Percentiles rank a stretch among this genome's conserved stretches.
Evolutionary conservation across 163 green algal species (phyloP).

Genomic region (Scenedesmus sp.): DNA sequence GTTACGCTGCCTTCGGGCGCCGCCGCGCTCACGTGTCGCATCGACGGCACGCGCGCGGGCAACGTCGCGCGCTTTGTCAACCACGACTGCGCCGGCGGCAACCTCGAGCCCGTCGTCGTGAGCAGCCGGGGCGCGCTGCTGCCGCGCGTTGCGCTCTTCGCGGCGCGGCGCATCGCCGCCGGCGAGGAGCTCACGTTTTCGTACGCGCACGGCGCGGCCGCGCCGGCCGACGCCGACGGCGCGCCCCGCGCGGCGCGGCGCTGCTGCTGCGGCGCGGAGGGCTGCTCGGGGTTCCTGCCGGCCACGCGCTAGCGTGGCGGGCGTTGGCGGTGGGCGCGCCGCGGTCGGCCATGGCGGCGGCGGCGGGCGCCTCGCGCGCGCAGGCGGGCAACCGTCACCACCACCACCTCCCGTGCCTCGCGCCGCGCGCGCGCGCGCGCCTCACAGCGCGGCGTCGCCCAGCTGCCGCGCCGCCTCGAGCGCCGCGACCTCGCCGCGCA

Average conservation of each 20-base stretch:
- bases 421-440: too few relatives aligned
- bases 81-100: slow-evolving; percentile 81
- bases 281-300: background rate
- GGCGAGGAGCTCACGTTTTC: slow-evolving; percentile 73
- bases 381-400: slow-evolving; percentile 12
- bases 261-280: background rate
- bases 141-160: slow-evolving; percentile 68
- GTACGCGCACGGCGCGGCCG: slow-evolving; percentile 53
- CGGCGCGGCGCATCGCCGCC: slow-evolving; percentile 46
- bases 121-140: slow-evolving; percentile 53
- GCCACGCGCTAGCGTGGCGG: background rate
- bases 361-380: background rate
- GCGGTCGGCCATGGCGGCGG: background rate
- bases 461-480: background rate
- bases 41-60: slow-evolving; percentile 75
- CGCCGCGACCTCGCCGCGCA: background rate
- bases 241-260: too few relatives aligned
- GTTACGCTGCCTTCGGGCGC: background rate
- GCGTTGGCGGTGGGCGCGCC: background rate
- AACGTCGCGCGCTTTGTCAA: slow-evolving; percentile 87
- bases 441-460: background rate
- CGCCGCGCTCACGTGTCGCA: slow-evolving; percentile 61
- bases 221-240: background rate
- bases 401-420: too few relatives aligned
- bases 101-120: slow-evolving; percentile 63